Evolutionary conservation across 2,329 filamentous ascomycete species (phyloP), one percentile per base, ranked within the genome.

Genomic region (Cladophialophora psammophila): DNA sequence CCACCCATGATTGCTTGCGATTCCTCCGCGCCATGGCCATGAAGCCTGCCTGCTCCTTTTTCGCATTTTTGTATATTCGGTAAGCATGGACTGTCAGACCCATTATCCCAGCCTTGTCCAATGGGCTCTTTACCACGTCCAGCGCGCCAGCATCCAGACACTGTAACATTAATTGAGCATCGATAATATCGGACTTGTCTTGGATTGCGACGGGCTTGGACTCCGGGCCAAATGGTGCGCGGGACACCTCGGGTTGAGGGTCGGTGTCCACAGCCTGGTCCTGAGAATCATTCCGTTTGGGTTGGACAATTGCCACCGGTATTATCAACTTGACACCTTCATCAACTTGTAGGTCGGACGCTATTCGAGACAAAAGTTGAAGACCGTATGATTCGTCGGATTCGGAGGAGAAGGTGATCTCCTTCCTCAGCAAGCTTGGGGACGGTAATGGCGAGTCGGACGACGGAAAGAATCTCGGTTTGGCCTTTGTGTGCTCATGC

Each of bases 1-100:
- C 93, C 50, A 97, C 93, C 94, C 94, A 97, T 0, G 94, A 97
- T 61, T 93, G 87, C 78, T 96, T 96, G 63, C 93, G 87, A 53
- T 90, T 88, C 72, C 90, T 88, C 75, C 90, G 90, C 66, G 90
- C 83, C 62, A 68, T 67, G 38, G 91, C 90, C 64, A 93, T 76
- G 68, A 93, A 85, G 18, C 88, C 87, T 66, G 90, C 86, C 75
- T 93, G 89, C 74, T 94, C 91, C 74, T 87, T 88, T 38, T 87
- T 84, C 26, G 91, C 90, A 73, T 93, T 89, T 77, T 91, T 91
- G 75, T 92, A 90, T 55, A 90, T 88, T 73, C 91, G 89, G 80
- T 96, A 96, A 53, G 91, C 93, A 76, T 94, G 93, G 15, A 95
- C 88, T 68, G 91, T 89, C 59, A 97, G 83, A 35, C 90, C 89